Evolutionary conservation across 805 yeast genomes (phyloP), one percentile per base, ranked within the genome.

Genomic region (Hanseniaspora jakobsenii): DNA sequence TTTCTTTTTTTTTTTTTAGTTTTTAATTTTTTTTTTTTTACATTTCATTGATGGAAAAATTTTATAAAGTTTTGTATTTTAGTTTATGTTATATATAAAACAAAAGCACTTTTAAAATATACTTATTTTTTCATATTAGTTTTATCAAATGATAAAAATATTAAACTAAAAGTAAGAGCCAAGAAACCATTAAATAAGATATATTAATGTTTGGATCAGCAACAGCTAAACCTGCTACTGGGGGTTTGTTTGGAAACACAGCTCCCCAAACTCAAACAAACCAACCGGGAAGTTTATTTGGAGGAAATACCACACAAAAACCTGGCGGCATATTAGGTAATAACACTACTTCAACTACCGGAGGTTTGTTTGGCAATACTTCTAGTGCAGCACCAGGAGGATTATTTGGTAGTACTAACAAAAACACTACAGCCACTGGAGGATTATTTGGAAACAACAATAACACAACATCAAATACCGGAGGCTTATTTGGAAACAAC

Each of bases 361-460:
- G 47, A 13, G 44, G 43, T 17, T 29, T 44, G 19, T 44, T 44
- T 27, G 43, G 47, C n/a, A n/a, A n/a, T n/a, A n/a, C n/a, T n/a
- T n/a, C n/a, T n/a, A n/a, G n/a, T n/a, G n/a, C n/a, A n/a, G n/a
- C n/a, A n/a, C n/a, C n/a, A n/a, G n/a, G n/a, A n/a, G n/a, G n/a
- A 21, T 21, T 22, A 32, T 32, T 32, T 32, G 36, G 36, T 32
- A 32, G 27, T 24, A 9, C 31, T 16, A 28, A 8, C n/a, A 28
- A 28, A 5, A 28, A 28, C 13, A 35, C 19, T 14, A 19, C 14
- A 35, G n/a, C n/a, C n/a, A 35, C 21, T 8, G 41, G 41, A 21
- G 46, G 46, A 2, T 29, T 42, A 12, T 42, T 42, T 42, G 46
- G 46, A 3, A 35, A 18, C 10, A 12, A 35, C 3, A 42, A 23